Percentiles rank a stretch among this genome's conserved stretches.
Evolutionary conservation across 768 basidiomycete species (phyloP).

Genomic region (Boletus barrowsii): DNA sequence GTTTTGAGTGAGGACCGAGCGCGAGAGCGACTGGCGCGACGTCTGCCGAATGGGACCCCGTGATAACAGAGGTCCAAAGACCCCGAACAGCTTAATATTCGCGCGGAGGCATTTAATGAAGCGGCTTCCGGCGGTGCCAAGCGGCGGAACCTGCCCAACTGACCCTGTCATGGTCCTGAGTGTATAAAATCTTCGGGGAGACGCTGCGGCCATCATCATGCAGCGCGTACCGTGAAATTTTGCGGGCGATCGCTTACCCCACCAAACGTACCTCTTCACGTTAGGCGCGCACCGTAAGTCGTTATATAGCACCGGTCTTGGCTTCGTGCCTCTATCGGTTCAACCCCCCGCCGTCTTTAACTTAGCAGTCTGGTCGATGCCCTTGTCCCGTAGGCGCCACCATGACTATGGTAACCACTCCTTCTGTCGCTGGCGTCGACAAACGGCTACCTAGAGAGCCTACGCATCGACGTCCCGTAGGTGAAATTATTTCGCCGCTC

Average conservation of each 20-base stretch:
- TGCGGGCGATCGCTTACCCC: slow-evolving; percentile 20
- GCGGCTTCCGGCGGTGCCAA: slow-evolving; percentile 12
- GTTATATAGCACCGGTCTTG: slow-evolving; percentile 16
- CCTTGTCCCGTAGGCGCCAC: slow-evolving; percentile 12
- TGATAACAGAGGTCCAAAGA: slow-evolving; percentile 1
- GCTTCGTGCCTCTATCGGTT: slow-evolving; percentile 4
- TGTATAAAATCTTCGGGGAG: slow-evolving; percentile 15
- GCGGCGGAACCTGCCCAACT: slow-evolving; percentile 12
- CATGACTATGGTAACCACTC: slow-evolving; percentile 22
- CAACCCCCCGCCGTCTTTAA: slow-evolving; percentile 9
- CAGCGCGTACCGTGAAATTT: slow-evolving; percentile 19
- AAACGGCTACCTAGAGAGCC: slow-evolving; percentile 40
- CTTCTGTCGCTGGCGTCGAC: slow-evolving; percentile 43
- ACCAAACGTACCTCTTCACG: slow-evolving; percentile 3
- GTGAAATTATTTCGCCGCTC: slow-evolving; percentile 57
- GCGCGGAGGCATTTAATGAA: slow-evolving; percentile 4
- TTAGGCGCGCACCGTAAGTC: slow-evolving; percentile 1
- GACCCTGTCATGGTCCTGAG: slow-evolving; percentile 20
- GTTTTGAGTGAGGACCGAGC: slow-evolving; percentile 11
- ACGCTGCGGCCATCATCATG: slow-evolving; percentile 19
- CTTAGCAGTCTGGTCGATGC: slow-evolving; percentile 25
- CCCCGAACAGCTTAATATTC: slow-evolving; percentile 18
- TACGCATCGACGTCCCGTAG: slow-evolving; percentile 41
- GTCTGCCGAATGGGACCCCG: slow-evolving; percentile 21
- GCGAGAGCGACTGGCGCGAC: background rate